These are phyloP conservation scores for Pleoardoris graminearum DNA, from an alignment of 2,329 filamentous ascomycete species.

Conservation along the genomic window DNA sequence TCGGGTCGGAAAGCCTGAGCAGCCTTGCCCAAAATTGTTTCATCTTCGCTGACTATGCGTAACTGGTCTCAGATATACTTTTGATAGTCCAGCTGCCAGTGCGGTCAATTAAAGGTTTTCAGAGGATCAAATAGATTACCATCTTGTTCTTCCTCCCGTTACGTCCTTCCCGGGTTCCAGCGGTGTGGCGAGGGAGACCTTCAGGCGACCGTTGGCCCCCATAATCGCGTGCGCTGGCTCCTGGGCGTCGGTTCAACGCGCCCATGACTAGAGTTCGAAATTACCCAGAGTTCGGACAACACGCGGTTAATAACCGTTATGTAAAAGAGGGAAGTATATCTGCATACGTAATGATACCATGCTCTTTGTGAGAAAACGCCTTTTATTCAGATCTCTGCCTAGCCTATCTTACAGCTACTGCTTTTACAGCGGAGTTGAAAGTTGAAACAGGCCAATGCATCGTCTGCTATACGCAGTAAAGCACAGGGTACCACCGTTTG, in stretches of 20 bases:
- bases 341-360: no score
- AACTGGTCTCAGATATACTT: neutral
- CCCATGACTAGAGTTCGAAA: neutral
- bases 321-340: no score
- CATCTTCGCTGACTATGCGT: neutral
- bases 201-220: constrained; percentile 3
- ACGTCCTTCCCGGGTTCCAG: neutral
- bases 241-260: neutral
- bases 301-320: no score
- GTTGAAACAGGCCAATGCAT: constrained; percentile 1
- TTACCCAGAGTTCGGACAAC: neutral
- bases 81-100: neutral
- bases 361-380: no score
- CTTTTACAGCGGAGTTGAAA: no score
- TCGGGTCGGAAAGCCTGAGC: neutral
- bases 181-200: neutral
- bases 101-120: constrained; percentile 2
- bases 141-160: neutral
- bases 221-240: constrained; percentile 1
- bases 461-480: neutral
- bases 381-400: no score
- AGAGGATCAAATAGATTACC: constrained; percentile 1
- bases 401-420: no score
- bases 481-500: constrained; percentile 5
- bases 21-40: constrained; percentile 1